A percentile compares a stretch with the other conserved stretches of the same genome.
Evolutionary conservation across 139 green algal species (phyloP).

Genomic region (Nannochloris sp.): DNA sequence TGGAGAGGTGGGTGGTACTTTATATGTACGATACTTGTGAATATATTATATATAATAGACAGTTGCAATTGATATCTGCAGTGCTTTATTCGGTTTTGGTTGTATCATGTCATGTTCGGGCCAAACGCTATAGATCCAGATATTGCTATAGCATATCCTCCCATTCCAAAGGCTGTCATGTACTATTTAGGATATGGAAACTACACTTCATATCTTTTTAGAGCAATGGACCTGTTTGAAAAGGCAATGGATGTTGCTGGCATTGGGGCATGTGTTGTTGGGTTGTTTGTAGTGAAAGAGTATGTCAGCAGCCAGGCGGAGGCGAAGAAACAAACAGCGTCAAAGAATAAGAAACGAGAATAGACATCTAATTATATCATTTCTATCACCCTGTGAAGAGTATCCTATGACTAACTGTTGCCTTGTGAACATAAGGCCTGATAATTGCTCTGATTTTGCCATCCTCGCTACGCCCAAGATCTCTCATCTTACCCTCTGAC

Average conservation of each 20-base stretch:
- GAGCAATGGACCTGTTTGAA: slow-evolving; percentile 8
- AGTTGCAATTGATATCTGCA: slow-evolving; percentile 1
- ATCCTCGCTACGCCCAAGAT: too few species aligned
- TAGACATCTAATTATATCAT: neutral
- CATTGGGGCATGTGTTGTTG: neutral
- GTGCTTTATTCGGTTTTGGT: slow-evolving; percentile 14
- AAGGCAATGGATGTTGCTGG: slow-evolving; percentile 10
- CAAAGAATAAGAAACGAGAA: slow-evolving; percentile 8
- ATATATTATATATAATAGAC: too few species aligned
- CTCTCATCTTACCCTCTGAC: too few species aligned
- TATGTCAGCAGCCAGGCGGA: neutral
- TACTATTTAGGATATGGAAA: neutral
- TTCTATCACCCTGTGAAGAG: neutral
- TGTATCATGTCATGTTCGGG: slow-evolving; percentile 12
- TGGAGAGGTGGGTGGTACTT: slow-evolving; percentile 9
- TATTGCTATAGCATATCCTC: slow-evolving; percentile 1
- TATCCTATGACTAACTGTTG: neutral
- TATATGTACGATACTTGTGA: neutral
- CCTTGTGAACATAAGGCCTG: too few species aligned
- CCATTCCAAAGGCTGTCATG: slow-evolving; percentile 1
- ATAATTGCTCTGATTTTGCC: too few species aligned
- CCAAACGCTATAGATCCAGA: slow-evolving; percentile 12
- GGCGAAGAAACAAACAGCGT: neutral
- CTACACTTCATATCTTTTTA: neutral
- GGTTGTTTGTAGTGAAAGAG: slow-evolving; percentile 3